Percentiles rank a stretch among this genome's conserved stretches.
Conservation (phyloP, 1,284 basidiomycete genomes). For the Ganoderma meredithae region DNA sequence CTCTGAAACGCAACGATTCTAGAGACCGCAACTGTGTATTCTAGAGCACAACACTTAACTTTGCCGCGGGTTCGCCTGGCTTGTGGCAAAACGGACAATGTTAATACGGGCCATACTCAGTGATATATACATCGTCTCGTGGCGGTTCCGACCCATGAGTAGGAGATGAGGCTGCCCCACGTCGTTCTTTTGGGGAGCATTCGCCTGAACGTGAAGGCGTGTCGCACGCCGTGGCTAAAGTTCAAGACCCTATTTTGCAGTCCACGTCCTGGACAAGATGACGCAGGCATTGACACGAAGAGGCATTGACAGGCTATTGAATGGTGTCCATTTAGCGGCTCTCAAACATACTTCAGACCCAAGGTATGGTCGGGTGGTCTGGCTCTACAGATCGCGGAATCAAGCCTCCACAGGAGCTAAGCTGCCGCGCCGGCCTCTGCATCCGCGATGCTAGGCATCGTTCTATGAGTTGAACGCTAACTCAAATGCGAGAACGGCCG, state of each 20-base stretch:
- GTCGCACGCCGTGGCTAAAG: neutral
- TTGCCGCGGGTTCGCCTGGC: neutral
- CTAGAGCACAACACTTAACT: slow-evolving; percentile 1
- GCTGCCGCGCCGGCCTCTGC: neutral
- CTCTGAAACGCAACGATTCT: slow-evolving; percentile 2
- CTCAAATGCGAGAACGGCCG: slow-evolving; percentile 11
- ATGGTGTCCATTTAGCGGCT: neutral
- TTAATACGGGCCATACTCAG: neutral
- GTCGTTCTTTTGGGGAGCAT: neutral
- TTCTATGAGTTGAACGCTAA: neutral
- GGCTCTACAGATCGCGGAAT: neutral
- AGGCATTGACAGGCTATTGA: neutral
- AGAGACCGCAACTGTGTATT: slow-evolving; percentile 6
- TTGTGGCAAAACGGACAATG: neutral
- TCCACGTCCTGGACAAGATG: neutral
- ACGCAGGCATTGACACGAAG: too few relatives aligned
- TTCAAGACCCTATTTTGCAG: neutral
- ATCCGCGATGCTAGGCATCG: neutral
- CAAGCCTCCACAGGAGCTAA: neutral
- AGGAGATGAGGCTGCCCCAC: neutral
- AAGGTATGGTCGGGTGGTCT: neutral
- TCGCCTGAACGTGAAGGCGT: neutral
- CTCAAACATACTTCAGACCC: neutral
- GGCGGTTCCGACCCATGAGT: neutral
- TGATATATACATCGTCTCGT: neutral